Evolutionary conservation across 352 stramenopile species (phyloP).

Genomic region (Phytophthora macrochlamydospora): DNA sequence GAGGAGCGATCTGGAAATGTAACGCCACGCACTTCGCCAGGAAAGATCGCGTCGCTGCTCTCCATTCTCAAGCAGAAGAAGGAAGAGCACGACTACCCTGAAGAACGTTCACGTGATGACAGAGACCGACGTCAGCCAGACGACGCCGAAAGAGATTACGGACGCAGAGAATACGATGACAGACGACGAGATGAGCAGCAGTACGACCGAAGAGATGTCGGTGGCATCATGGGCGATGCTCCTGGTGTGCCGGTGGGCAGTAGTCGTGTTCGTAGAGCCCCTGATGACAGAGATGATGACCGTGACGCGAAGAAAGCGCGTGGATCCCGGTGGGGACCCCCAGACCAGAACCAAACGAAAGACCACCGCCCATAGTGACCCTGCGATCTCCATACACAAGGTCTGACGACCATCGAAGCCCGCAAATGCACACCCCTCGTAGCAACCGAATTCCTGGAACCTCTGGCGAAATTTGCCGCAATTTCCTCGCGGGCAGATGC

Average conservation of each 20-base stretch:
- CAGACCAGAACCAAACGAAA: constrained; percentile 44
- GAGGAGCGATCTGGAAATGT: constrained; percentile 36
- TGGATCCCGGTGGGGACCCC: constrained; percentile 73
- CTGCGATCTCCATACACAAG: constrained; percentile 34
- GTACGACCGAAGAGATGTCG: constrained; percentile 23
- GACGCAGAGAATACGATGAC: constrained; percentile 27
- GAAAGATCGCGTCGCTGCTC: constrained; percentile 75
- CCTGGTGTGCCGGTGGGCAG: constrained; percentile 26
- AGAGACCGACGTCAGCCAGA: constrained; percentile 20
- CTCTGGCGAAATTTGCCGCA: constrained; percentile 74
- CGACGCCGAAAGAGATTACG: constrained; percentile 6
- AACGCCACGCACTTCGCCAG: constrained; percentile 45
- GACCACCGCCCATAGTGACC: constrained; percentile 59
- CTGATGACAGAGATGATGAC: constrained; percentile 41
- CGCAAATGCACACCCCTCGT: constrained; percentile 1
- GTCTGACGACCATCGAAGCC: constrained; percentile 33
- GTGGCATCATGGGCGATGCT: constrained; percentile 35
- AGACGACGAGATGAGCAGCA: constrained; percentile 18
- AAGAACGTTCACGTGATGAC: constrained; percentile 20
- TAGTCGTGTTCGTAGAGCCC: constrained; percentile 28
- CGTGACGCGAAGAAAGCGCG: constrained; percentile 66
- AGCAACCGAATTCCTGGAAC: constrained; percentile 44
- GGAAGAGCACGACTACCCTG: constrained; percentile 43
- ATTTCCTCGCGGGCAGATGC: constrained; percentile 72
- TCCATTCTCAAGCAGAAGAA: constrained; percentile 89